phyloP scores from a whole-genome alignment of 2,329 filamentous ascomycete genomes.

The Xylaria sp. region DNA sequence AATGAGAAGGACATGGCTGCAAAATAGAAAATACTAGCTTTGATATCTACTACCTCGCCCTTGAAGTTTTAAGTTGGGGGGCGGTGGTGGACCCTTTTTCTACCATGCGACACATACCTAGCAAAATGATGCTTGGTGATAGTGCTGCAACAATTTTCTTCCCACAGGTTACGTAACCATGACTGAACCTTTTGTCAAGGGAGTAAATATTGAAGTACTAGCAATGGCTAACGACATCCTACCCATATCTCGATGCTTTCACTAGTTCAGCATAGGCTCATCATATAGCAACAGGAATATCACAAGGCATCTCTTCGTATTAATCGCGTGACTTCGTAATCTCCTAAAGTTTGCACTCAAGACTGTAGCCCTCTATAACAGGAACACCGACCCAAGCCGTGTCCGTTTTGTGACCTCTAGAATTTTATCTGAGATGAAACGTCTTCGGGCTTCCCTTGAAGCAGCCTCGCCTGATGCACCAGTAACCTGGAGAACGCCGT shows the following conservation, averaged over 20 bases:
- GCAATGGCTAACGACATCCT: not conserved
- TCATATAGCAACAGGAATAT: not conserved
- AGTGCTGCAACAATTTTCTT: not conserved
- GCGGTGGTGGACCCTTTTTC: not conserved
- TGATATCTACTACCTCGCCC: not conserved
- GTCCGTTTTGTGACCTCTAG: constrained; percentile 21
- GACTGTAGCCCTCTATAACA: constrained; percentile 23
- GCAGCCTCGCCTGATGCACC: constrained; percentile 9
- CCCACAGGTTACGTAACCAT: not conserved
- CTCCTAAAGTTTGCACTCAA: constrained; percentile 19
- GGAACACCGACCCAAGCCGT: constrained; percentile 12
- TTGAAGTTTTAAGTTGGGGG: not conserved
- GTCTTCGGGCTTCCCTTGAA: not conserved
- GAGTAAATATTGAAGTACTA: not conserved
- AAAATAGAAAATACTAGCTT: not conserved
- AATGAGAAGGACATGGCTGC: not conserved
- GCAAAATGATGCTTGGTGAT: not conserved
- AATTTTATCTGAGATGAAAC: constrained; percentile 14
- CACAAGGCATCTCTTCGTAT: constrained; percentile 13
- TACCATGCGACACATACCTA: not conserved
- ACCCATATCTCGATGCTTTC: not conserved
- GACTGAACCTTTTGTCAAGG: not conserved
- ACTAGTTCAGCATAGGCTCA: not conserved
- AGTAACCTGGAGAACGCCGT: constrained; percentile 29
- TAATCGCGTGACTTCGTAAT: constrained; percentile 22